These are phyloP conservation scores for Marasmius sp. DNA, from an alignment of 1,284 basidiomycete species.

Conservation along the genomic window DNA sequence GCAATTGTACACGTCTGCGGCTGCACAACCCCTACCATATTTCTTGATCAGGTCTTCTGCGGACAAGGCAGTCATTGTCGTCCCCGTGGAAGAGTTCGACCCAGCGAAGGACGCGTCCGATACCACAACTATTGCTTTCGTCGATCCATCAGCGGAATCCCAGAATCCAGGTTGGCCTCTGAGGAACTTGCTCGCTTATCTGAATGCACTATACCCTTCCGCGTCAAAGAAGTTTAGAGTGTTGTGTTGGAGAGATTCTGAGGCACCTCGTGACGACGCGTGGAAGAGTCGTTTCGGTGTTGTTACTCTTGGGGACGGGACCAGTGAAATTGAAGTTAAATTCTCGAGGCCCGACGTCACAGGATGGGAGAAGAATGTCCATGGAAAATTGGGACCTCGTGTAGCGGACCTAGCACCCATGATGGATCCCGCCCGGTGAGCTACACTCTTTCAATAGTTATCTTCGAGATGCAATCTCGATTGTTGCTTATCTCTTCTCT, in stretches of 20 bases:
- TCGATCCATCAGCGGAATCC: conserved; percentile 84
- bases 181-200: conserved; percentile 87
- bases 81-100: conserved; percentile 56
- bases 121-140: conserved; percentile 62
- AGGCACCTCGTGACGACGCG: conserved; percentile 38
- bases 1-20: conserved; percentile 35
- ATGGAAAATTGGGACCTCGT: conserved; percentile 81
- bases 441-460: background rate
- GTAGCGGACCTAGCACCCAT: conserved; percentile 90
- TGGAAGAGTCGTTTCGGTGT: conserved; percentile 68
- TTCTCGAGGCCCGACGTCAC: conserved; percentile 62
- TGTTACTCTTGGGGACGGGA: conserved; percentile 34
- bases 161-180: conserved; percentile 92
- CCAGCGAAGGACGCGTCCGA: conserved; percentile 42
- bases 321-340: conserved; percentile 16
- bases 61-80: conserved; percentile 36
- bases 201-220: conserved; percentile 57
- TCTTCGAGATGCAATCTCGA: background rate
- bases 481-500: background rate
- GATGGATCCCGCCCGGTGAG: conserved; percentile 86
- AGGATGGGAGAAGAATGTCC: conserved; percentile 93
- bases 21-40: conserved; percentile 43
- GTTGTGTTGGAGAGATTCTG: conserved; percentile 73
- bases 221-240: conserved; percentile 55
- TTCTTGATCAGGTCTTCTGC: conserved; percentile 53